Base-by-base conservation (phyloP, 495 filamentous ascomycete genomes). In the Pyrenula massariospora region DNA sequence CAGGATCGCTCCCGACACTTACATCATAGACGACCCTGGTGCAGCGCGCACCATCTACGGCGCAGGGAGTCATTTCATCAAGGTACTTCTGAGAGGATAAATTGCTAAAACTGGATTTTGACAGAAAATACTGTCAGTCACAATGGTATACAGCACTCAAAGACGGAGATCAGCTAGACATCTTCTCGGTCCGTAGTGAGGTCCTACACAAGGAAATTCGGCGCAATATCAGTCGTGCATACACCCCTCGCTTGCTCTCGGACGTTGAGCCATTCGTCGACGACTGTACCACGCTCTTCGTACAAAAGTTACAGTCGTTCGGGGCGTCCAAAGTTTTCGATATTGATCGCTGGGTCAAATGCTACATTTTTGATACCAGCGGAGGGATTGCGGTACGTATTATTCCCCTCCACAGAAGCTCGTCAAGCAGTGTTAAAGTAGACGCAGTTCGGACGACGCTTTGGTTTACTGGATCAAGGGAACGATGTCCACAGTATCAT, bases 201-300 rank as follows among this genome's bases (percentile, higher is more conserved):
- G 31, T 42, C 31, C 15, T 42, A 15, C 31, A 42, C 31, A 42
- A 42, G 15, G 31, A 42, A 15, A 42, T 42, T 42, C 31, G 31
- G 31, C 31, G 31, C 15, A 42, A 42, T 15, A 5, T 42, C 15
- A 15, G 31, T 42, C 31, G 31, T 15, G 31, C 31, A 42, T 42
- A 8, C 15, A 42, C 31, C 5, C 31, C 31, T 15, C 31, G 31
- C 8, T 42, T 42, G 15, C 31, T 42, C 15, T 67, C 82, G 1
- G 65, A 69, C 23, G 82, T 81, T 57, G 81, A 84, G 62, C 63
- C 66, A 2, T 79, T 75, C 52, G 80, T 80, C 3, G 74, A 84
- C 55, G 65, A 75, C 10, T 80, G 74, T 55, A 72, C 71, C 11
- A 70, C 71, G 11, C 54, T 83, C 0, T 74, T 85, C 49, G 56